Conservation (phyloP, 1,139 yeast species). For the Yamadazyma siamensis region DNA sequence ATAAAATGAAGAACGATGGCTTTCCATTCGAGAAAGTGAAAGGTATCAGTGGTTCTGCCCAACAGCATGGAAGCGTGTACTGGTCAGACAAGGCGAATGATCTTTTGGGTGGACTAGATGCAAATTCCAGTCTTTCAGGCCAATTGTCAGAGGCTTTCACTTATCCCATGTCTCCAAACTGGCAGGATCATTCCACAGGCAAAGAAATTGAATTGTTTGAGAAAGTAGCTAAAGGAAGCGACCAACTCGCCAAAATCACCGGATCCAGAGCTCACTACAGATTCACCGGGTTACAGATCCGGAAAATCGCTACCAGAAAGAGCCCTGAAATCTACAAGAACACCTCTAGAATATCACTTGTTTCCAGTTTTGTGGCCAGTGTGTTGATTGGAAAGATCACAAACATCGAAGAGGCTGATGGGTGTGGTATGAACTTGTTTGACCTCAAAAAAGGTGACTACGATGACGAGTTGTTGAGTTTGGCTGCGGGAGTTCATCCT, state of each 20-base stretch:
- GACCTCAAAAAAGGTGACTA: constrained; percentile 55
- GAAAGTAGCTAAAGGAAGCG: constrained; percentile 58
- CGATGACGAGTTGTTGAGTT: constrained; percentile 49
- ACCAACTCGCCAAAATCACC: constrained; percentile 60
- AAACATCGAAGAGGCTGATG: constrained; percentile 77
- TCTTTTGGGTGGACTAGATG: constrained; percentile 29
- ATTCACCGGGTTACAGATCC: constrained; percentile 86
- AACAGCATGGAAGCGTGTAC: constrained; percentile 88
- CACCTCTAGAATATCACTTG: constrained; percentile 66
- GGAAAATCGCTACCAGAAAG: constrained; percentile 59
- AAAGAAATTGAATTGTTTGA: constrained; percentile 66
- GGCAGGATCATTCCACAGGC: constrained; percentile 93
- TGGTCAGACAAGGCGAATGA: constrained; percentile 56
- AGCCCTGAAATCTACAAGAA: constrained; percentile 50
- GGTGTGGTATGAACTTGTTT: constrained; percentile 88
- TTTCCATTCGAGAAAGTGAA: constrained; percentile 61
- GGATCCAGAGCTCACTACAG: constrained; percentile 90
- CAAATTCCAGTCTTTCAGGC: constrained; percentile 29
- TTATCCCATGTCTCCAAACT: constrained; percentile 71
- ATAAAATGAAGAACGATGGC: constrained; percentile 45
- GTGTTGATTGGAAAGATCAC: constrained; percentile 63
- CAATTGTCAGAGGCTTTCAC: constrained; percentile 55
- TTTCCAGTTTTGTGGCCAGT: constrained; percentile 76
- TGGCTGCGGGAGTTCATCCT: constrained; percentile 51
- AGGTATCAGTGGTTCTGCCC: constrained; percentile 84